Conservation (phyloP, 768 basidiomycete species). For the Boletus coccyginus region DNA sequence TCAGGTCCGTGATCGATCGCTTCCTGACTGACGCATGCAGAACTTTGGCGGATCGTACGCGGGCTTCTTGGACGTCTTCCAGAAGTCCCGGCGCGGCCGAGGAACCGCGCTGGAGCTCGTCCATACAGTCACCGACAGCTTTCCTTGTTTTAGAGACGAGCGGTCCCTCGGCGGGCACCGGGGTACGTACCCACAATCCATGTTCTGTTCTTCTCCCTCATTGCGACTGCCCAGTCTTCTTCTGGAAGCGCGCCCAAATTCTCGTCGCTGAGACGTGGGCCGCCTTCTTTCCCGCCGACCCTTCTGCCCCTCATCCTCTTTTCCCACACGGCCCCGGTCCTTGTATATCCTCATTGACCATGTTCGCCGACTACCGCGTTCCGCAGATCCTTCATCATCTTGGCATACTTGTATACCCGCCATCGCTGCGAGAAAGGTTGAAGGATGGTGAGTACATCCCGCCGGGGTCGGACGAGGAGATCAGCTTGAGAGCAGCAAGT, state of each 20-base stretch:
- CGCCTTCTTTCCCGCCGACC: slow-evolving; percentile 70
- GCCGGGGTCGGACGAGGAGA: slow-evolving; percentile 64
- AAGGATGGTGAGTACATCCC: slow-evolving; percentile 41
- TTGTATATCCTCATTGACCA: slow-evolving; percentile 71
- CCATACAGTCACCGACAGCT: slow-evolving; percentile 62
- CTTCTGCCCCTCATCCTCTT: slow-evolving; percentile 57
- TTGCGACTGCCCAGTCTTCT: slow-evolving; percentile 47
- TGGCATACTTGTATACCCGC: slow-evolving; percentile 69
- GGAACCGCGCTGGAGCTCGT: slow-evolving; percentile 76
- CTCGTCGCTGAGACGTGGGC: slow-evolving; percentile 92
- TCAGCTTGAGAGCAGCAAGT: slow-evolving; percentile 78
- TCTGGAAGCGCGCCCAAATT: slow-evolving; percentile 93
- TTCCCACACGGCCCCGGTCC: slow-evolving; percentile 60
- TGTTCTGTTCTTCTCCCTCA: not conserved
- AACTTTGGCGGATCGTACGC: slow-evolving; percentile 69
- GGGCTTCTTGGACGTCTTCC: slow-evolving; percentile 62
- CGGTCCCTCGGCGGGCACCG: slow-evolving; percentile 51
- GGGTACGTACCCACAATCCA: slow-evolving; percentile 39
- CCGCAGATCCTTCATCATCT: slow-evolving; percentile 90
- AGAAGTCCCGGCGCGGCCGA: slow-evolving; percentile 44
- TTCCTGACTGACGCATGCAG: slow-evolving; percentile 33
- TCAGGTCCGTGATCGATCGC: slow-evolving; percentile 8
- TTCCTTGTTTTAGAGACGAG: slow-evolving; percentile 79
- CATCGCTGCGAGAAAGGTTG: slow-evolving; percentile 53
- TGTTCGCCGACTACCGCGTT: slow-evolving; percentile 94